A percentile compares a stretch with the other conserved stretches of the same genome.
These are phyloP conservation scores for Cordyceps tenuipes DNA, from an alignment of 2,329 filamentous ascomycete genomes.

Conservation along the genomic window DNA sequence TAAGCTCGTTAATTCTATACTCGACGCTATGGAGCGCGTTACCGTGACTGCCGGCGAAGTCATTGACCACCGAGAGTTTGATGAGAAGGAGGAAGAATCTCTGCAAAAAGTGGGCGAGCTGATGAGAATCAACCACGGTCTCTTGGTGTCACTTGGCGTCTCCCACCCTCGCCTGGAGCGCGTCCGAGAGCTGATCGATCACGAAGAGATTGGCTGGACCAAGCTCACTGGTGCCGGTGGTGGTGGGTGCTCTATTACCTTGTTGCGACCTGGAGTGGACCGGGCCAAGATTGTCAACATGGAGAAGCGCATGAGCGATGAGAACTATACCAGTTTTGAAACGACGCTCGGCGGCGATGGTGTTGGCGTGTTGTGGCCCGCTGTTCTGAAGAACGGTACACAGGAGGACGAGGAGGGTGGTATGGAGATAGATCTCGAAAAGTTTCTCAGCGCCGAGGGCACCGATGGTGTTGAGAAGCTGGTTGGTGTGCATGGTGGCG, in stretches of 20 bases:
- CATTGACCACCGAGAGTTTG: constrained; percentile 56
- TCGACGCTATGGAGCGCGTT: constrained; percentile 77
- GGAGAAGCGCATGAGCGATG: constrained; percentile 54
- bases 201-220: constrained; percentile 87
- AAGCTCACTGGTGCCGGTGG: constrained; percentile 95
- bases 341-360: constrained; percentile 89
- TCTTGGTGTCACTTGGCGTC: constrained; percentile 84
- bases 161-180: constrained; percentile 91
- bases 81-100: constrained; percentile 52
- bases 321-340: constrained; percentile 77
- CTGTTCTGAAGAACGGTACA: constrained; percentile 77
- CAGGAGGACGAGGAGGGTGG: constrained; percentile 70
- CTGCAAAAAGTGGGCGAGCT: constrained; percentile 75
- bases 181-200: constrained; percentile 82
- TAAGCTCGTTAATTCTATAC: constrained; percentile 67
- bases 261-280: constrained; percentile 62
- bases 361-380: constrained; percentile 89
- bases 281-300: constrained; percentile 51
- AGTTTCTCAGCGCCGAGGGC: constrained; percentile 72
- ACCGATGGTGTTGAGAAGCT: constrained; percentile 79
- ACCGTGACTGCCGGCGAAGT: constrained; percentile 46
- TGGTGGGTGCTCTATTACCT: constrained; percentile 88
- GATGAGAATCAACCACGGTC: constrained; percentile 87
- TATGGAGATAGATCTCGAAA: constrained; percentile 86
- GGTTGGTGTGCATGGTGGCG: constrained; percentile 67